Conservation (phyloP, 805 yeast genomes). For the Saccharomycopsis amapae region DNA sequence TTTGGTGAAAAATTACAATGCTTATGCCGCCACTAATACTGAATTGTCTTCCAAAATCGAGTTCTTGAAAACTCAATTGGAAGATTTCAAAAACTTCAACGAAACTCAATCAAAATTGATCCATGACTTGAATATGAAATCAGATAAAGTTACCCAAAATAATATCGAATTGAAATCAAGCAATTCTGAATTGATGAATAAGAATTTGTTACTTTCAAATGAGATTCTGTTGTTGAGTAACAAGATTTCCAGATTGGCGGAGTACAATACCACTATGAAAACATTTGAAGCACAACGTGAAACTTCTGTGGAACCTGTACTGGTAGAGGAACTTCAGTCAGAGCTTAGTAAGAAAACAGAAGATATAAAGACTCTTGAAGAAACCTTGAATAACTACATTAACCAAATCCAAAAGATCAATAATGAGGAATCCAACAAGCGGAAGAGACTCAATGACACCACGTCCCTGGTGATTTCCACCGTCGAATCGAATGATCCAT, state of each 20-base stretch:
- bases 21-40: neutral
- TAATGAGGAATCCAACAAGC: constrained; percentile 25
- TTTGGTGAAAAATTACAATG: constrained; percentile 33
- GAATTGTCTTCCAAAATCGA: constrained; percentile 31
- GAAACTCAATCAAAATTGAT: constrained; percentile 26
- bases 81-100: constrained; percentile 25
- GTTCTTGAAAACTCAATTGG: constrained; percentile 30
- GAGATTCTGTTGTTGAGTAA: constrained; percentile 51
- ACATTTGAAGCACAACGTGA: constrained; percentile 21
- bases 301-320: too few species aligned
- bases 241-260: constrained; percentile 37
- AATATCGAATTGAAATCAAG: too few species aligned
- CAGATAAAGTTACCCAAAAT: neutral
- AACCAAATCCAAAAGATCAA: constrained; percentile 24
- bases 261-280: constrained; percentile 28
- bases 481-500: neutral
- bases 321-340: constrained; percentile 27
- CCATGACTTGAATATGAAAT: constrained; percentile 26
- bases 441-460: constrained; percentile 22
- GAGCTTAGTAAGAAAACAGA: constrained; percentile 48
- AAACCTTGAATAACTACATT: constrained; percentile 31
- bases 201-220: constrained; percentile 43
- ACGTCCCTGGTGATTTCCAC: neutral
- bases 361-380: constrained; percentile 29
- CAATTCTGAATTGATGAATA: constrained; percentile 39